Evolutionary conservation across 2,329 filamentous ascomycete genomes (phyloP).

Genomic region (Botrytis pseudocinerea): DNA sequence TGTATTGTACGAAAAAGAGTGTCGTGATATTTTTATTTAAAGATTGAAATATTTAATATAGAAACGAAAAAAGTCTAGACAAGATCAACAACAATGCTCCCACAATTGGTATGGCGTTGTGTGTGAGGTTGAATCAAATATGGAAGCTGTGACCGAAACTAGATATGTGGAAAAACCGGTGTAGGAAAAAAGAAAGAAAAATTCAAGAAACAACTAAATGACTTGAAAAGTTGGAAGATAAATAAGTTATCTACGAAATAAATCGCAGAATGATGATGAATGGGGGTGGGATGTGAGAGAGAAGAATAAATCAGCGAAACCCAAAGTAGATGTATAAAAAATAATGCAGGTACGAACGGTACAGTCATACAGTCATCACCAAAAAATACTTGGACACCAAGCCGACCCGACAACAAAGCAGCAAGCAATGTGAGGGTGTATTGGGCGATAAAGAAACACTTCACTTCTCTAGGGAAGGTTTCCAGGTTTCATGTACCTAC

Average conservation of each 20-base stretch:
- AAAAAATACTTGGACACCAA: conserved; percentile 10
- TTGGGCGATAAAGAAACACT: conserved; percentile 25
- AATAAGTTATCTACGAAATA: not conserved
- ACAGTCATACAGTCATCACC: not conserved
- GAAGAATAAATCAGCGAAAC: conserved; percentile 1
- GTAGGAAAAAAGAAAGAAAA: not conserved
- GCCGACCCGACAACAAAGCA: conserved; percentile 21
- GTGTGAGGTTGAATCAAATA: not conserved
- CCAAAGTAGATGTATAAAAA: conserved; percentile 21
- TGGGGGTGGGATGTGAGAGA: conserved; percentile 13
- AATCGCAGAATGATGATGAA: conserved; percentile 14
- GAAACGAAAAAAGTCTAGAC: not conserved
- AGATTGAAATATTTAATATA: not conserved
- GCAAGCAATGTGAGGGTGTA: conserved; percentile 3
- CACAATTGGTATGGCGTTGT: not conserved
- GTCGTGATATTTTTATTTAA: conserved; percentile 8
- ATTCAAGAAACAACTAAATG: conserved; percentile 20
- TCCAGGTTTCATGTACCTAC: conserved; percentile 9
- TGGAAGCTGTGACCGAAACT: not conserved
- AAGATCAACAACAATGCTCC: conserved; percentile 1
- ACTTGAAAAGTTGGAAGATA: conserved; percentile 12
- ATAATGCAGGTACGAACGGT: conserved; percentile 21
- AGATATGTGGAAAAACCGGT: conserved; percentile 1
- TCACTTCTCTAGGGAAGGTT: conserved; percentile 13
- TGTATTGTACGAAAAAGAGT: conserved; percentile 10